These are phyloP conservation scores for Pouteria glomerata DNA, from an alignment of 148 eudicot genomes.

Conservation along the genomic window DNA sequence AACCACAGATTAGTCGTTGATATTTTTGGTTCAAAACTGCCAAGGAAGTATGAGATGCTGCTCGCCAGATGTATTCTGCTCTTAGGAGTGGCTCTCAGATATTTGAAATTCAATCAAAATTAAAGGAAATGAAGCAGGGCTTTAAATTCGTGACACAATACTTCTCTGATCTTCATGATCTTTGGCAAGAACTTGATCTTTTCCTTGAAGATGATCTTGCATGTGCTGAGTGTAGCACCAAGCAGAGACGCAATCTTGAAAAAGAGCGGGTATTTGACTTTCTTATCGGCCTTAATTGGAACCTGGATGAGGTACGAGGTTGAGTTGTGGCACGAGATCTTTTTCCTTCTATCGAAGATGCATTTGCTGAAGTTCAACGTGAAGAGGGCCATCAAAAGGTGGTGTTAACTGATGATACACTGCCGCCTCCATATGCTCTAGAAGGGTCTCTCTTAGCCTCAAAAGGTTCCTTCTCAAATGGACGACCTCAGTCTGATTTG, in stretches of 20 bases:
- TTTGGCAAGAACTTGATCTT: constrained; percentile 4
- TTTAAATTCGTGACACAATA: background rate
- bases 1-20: background rate
- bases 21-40: no score
- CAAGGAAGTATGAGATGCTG: no score
- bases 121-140: no score
- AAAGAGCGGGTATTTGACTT: constrained; percentile 1
- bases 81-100: background rate
- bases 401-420: background rate
- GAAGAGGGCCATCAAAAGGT: background rate
- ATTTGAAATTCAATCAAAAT: background rate
- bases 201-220: no score
- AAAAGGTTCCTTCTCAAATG: no score
- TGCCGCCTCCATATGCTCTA: background rate
- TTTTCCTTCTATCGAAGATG: constrained; percentile 1
- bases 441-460: background rate
- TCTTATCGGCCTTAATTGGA: background rate
- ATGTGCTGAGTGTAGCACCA: background rate
- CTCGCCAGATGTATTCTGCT: background rate
- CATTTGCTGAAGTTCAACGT: constrained; percentile 1
- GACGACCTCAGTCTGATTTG: background rate
- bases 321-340: no score
- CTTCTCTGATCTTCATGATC: background rate
- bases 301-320: constrained; percentile 4
- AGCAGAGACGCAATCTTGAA: background rate